Percentiles rank a stretch among this genome's conserved stretches.
Evolutionary conservation across 352 stramenopile genomes (phyloP).

Genomic region (Phytophthora cactorum): DNA sequence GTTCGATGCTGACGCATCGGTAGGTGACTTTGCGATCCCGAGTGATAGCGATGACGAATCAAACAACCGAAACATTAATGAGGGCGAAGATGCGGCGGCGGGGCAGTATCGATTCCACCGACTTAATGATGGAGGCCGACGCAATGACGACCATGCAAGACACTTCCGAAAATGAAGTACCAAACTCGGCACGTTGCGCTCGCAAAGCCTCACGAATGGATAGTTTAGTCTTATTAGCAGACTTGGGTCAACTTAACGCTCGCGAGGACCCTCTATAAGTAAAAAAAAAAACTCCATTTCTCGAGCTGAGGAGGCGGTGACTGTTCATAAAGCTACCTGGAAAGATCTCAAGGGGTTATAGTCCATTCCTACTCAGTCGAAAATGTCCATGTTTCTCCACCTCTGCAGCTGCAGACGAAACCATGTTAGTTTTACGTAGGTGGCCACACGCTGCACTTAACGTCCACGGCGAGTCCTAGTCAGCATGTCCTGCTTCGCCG

Average conservation of each 20-base stretch:
- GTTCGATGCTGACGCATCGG: neutral
- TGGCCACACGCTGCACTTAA: constrained; percentile 76
- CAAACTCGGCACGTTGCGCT: neutral
- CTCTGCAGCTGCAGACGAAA: constrained; percentile 69
- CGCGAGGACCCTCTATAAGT: neutral
- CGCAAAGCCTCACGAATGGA: constrained; percentile 21
- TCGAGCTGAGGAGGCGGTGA: constrained; percentile 8
- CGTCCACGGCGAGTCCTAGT: constrained; percentile 57
- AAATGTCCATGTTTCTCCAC: constrained; percentile 33
- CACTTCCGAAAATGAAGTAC: neutral
- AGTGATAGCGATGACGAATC: constrained; percentile 7
- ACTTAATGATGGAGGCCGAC: constrained; percentile 47
- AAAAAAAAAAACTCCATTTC: too few species aligned
- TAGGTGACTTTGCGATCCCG: constrained; percentile 14
- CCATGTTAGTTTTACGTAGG: constrained; percentile 65
- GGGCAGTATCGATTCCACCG: constrained; percentile 41
- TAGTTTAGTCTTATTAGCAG: constrained; percentile 21
- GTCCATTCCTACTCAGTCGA: neutral
- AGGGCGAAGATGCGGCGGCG: constrained; percentile 9
- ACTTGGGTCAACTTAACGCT: constrained; percentile 24
- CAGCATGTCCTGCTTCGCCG: constrained; percentile 75
- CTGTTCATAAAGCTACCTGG: constrained; percentile 15
- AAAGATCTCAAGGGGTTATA: neutral
- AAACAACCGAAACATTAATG: constrained; percentile 7
- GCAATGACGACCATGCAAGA: constrained; percentile 25